These are phyloP conservation scores for Coemansia sp. DNA, from an alignment of 192 early-diverging fungal genomes.

Conservation along the genomic window DNA sequence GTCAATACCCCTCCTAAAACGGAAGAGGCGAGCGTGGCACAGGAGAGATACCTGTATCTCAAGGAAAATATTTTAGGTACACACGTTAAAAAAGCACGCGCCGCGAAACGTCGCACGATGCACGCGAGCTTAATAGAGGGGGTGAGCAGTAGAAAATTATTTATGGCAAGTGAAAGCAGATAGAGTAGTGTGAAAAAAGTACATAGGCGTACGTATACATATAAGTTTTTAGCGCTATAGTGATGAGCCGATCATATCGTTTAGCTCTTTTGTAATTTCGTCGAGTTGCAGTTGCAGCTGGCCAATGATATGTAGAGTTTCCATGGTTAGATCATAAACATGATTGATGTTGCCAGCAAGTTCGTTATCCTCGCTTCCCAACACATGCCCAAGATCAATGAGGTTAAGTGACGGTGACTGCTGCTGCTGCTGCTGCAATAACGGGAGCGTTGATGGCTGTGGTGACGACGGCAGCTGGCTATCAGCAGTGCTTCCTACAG, in stretches of 20 bases:
- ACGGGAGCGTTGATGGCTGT: not conserved
- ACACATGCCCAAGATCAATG: conserved; percentile 20
- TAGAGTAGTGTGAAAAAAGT: not conserved
- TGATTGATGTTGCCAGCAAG: conserved; percentile 39
- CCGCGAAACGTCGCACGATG: not conserved
- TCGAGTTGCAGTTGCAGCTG: conserved; percentile 45
- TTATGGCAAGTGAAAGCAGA: not conserved
- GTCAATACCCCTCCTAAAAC: not conserved
- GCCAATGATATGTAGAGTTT: conserved; percentile 26
- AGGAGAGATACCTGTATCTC: not conserved
- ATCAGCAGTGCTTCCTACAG: not conserved
- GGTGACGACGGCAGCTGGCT: not conserved
- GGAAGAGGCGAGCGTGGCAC: not conserved
- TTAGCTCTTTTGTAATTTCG: conserved; percentile 33
- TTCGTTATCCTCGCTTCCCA: conserved; percentile 2
- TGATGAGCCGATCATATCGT: conserved; percentile 21
- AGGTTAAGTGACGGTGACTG: not conserved
- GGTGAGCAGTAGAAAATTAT: not conserved
- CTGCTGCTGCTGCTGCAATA: too few relatives aligned
- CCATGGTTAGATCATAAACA: conserved; percentile 29
- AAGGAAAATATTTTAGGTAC: not conserved
- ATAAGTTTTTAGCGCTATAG: not conserved
- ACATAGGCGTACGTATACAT: not conserved
- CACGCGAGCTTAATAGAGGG: not conserved
- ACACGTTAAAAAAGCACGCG: not conserved